Evolutionary conservation across 169 alveolate genomes (phyloP).

Genomic region (Blepharisma undulans): DNA sequence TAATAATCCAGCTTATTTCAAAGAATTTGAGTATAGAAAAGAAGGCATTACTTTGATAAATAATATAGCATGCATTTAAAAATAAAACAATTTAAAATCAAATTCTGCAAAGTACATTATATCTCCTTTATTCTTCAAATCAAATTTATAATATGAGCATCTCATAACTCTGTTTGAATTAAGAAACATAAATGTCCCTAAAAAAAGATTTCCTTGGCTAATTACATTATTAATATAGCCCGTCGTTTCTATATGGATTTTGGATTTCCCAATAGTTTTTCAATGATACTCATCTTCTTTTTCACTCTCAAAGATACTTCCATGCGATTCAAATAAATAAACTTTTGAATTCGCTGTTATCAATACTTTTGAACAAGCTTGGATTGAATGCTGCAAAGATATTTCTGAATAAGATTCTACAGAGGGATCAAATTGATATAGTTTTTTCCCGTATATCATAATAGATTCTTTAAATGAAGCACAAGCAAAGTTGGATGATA

Average conservation of each 20-base stretch:
- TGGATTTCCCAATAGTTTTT: background rate
- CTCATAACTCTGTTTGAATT: background rate
- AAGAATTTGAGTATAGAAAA: too few relatives aligned
- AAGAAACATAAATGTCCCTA: background rate
- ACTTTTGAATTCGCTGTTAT: background rate
- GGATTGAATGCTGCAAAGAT: background rate
- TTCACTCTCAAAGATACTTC: background rate
- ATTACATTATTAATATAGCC: background rate
- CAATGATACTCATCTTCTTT: background rate
- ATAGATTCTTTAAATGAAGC: background rate
- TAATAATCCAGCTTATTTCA: background rate
- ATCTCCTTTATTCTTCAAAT: background rate
- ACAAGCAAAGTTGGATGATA: background rate
- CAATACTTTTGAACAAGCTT: background rate
- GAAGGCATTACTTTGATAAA: too few relatives aligned
- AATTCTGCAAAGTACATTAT: background rate
- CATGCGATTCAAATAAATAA: background rate
- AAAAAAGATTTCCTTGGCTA: background rate
- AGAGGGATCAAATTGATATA: background rate
- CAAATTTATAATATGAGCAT: background rate
- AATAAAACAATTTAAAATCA: too few relatives aligned
- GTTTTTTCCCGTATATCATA: background rate
- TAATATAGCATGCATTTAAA: too few relatives aligned
- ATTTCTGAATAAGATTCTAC: background rate
- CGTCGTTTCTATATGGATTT: background rate